Conservation (phyloP, 345 rosid genomes). For the Brassica cretica region DNA sequence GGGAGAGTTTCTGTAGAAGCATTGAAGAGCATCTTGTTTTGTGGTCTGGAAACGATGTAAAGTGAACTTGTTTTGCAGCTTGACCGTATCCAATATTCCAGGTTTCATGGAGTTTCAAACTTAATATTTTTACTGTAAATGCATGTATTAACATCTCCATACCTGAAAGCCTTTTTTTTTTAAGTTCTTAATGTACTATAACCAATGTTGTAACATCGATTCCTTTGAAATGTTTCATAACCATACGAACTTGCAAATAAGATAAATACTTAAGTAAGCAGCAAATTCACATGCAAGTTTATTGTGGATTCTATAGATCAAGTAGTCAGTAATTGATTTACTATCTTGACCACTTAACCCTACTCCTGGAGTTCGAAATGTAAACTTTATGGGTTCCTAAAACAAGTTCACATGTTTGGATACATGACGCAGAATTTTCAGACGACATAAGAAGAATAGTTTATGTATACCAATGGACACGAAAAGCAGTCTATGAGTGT, state of each 20-base stretch:
- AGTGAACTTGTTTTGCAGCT: background rate
- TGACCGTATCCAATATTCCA: background rate
- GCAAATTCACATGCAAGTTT: background rate
- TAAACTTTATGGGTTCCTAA: background rate
- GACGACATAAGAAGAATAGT: background rate
- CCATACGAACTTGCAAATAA: background rate
- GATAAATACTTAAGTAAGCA: background rate
- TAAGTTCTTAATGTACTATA: background rate
- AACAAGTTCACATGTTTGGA: background rate
- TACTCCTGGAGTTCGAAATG: background rate
- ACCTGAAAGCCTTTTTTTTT: background rate
- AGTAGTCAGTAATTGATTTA: background rate
- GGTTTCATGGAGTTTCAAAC: background rate
- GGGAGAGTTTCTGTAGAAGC: background rate
- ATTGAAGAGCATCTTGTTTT: background rate
- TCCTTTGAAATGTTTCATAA: background rate
- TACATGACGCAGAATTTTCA: background rate
- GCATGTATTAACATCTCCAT: background rate
- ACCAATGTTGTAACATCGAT: background rate
- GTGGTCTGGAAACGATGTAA: background rate
- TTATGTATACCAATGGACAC: background rate
- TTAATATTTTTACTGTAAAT: background rate
- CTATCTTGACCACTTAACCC: background rate
- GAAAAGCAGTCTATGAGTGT: conserved; percentile 2
- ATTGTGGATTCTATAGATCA: background rate